phyloP scores from a whole-genome alignment of 805 yeast genomes.

The Scheffersomyces coipomensis region DNA sequence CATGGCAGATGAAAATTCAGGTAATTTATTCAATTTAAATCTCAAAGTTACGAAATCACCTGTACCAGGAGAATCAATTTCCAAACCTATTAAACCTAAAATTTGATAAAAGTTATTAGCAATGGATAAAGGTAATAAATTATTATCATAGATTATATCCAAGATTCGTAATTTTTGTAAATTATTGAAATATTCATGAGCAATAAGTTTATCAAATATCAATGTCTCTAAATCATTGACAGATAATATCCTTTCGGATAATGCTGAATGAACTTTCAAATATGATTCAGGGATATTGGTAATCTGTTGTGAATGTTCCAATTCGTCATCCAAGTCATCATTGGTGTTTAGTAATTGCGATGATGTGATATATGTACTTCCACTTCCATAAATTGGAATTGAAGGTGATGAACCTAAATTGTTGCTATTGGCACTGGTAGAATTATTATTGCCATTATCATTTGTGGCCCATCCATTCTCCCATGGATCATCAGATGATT shows the following conservation, averaged over 20 bases:
- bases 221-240: constrained; percentile 27
- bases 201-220: constrained; percentile 27
- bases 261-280: constrained; percentile 15
- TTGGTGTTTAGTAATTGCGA: constrained; percentile 19
- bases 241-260: constrained; percentile 15
- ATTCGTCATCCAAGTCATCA: not conserved
- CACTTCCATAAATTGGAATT: constrained; percentile 1
- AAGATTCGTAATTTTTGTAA: constrained; percentile 32
- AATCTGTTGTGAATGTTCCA: constrained; percentile 4
- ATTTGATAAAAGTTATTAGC: constrained; percentile 31
- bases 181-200: constrained; percentile 20
- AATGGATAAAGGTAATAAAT: constrained; percentile 26
- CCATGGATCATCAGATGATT: constrained; percentile 32
- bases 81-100: constrained; percentile 41
- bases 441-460: constrained; percentile 4
- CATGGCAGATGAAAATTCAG: constrained; percentile 26
- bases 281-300: constrained; percentile 30
- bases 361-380: constrained; percentile 19
- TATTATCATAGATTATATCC: constrained; percentile 35
- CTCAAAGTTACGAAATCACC: constrained; percentile 45
- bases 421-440: too few relatives aligned
- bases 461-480: constrained; percentile 37
- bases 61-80: constrained; percentile 38
- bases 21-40: constrained; percentile 31
- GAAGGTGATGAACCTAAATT: too few relatives aligned